A percentile compares a stretch with the other conserved stretches of the same genome.
phyloP scores from a whole-genome alignment of 2,329 filamentous ascomycete genomes.

The Aspergillus sp. region DNA sequence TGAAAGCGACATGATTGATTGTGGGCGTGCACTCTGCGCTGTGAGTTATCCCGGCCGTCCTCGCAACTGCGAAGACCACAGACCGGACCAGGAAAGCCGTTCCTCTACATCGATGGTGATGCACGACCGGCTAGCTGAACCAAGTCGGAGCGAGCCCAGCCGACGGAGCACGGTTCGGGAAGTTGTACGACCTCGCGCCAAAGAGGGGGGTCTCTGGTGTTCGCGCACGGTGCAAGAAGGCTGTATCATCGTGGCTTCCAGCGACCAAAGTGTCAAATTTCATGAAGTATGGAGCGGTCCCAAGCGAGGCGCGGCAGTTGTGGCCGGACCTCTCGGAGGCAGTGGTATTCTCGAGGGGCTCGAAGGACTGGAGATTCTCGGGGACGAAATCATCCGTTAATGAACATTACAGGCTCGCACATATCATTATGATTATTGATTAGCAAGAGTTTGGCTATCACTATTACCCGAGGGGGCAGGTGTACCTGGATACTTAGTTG shows the following conservation, averaged over 20 bases:
- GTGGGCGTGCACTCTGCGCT: slow-evolving; percentile 72
- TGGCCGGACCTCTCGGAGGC: slow-evolving; percentile 69
- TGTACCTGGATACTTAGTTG: background rate
- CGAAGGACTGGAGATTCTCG: slow-evolving; percentile 68
- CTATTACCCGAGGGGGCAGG: background rate
- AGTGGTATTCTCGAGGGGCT: slow-evolving; percentile 82
- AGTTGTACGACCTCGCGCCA: slow-evolving; percentile 35
- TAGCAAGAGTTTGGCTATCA: slow-evolving; percentile 1
- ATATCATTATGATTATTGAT: background rate
- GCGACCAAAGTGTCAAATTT: slow-evolving; percentile 90
- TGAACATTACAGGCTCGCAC: background rate
- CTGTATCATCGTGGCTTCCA: slow-evolving; percentile 87
- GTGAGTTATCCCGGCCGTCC: slow-evolving; percentile 75
- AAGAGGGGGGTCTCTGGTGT: slow-evolving; percentile 58
- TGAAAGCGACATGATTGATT: slow-evolving; percentile 32
- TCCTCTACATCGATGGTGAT: slow-evolving; percentile 13
- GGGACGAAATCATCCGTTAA: slow-evolving; percentile 67
- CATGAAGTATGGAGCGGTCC: slow-evolving; percentile 86
- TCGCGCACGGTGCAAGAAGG: slow-evolving; percentile 67
- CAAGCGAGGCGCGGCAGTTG: slow-evolving; percentile 55
- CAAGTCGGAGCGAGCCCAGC: slow-evolving; percentile 5
- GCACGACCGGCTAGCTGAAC: slow-evolving; percentile 7
- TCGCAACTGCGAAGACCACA: slow-evolving; percentile 31
- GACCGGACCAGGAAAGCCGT: slow-evolving; percentile 16
- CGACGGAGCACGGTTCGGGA: slow-evolving; percentile 22